phyloP scores from a whole-genome alignment of 108 stramenopile genomes.

The Parietichytrium sp. region DNA sequence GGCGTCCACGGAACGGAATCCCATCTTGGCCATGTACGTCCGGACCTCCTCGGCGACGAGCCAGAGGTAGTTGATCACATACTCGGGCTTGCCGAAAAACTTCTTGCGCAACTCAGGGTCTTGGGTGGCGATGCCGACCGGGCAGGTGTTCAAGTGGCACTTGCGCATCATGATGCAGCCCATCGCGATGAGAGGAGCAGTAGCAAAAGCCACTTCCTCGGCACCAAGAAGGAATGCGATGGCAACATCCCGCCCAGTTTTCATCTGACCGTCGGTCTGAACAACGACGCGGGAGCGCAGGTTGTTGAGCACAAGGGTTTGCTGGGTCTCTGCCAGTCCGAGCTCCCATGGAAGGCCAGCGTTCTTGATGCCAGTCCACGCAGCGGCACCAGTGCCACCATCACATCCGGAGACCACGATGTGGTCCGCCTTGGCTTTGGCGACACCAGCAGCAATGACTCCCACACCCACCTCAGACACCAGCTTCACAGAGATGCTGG shows the following conservation, averaged over 20 bases:
- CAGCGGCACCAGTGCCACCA: conserved; percentile 91
- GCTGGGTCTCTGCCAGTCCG: conserved; percentile 91
- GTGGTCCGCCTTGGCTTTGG: conserved; percentile 90
- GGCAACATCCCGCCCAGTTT: conserved; percentile 85
- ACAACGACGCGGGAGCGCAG: conserved; percentile 82
- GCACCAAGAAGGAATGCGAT: conserved; percentile 85
- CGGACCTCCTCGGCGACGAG: conserved; percentile 90
- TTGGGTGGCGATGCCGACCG: conserved; percentile 95
- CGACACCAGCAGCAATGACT: conserved; percentile 90
- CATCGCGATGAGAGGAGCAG: conserved; percentile 86
- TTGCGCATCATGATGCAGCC: conserved; percentile 97
- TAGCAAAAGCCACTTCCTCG: conserved; percentile 91
- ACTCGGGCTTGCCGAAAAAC: conserved; percentile 92
- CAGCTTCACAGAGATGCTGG: conserved; percentile 92
- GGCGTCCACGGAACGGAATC: conserved; percentile 86
- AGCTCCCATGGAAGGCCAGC: conserved; percentile 92
- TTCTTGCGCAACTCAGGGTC: conserved; percentile 89
- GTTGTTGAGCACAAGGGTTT: conserved; percentile 84
- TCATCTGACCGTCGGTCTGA: conserved; percentile 90
- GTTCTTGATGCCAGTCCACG: conserved; percentile 89
- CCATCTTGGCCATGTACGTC: conserved; percentile 88
- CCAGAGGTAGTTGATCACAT: conserved; percentile 94
- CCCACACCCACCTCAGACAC: conserved; percentile 96
- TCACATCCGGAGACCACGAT: conserved; percentile 87
- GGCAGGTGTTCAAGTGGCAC: conserved; percentile 94